Base-by-base conservation (phyloP, 768 basidiomycete genomes). In the Boletellus sp. region DNA sequence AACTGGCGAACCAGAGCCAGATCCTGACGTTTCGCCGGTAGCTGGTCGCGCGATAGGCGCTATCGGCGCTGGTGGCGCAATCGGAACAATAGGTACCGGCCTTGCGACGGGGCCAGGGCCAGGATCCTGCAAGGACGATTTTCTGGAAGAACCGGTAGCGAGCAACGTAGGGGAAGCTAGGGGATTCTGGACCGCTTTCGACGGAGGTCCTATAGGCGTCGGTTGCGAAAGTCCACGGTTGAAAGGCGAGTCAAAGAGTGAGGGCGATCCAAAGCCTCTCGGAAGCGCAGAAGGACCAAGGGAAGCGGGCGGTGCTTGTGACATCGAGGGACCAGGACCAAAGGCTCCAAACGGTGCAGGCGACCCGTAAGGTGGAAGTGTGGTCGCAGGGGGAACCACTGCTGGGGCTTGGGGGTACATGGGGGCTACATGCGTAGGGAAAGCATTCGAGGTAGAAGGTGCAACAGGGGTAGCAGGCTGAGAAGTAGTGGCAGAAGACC, bases 21-120 rank as follows among this genome's bases (percentile, higher is more conserved):
- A 82, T 8, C 78, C 69, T 3, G 71, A 64, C 2, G 71, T 55
- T 15, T 74, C 69, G n/a, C 71, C 76, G 48, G 64, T 64, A 47
- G 52, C 62, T 51, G 55, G 70, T 50, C 56, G 70, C 6, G 85
- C 87, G 43, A 90, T 87, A 11, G 88, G 87, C 5, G 73, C 74
- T 1, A 86, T 85, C 4, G 87, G 86, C 15, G 82, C 80, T 28
- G 78, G 74, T 6, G 84, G 70, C 9, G 44, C 66, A 41, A 58
- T 66, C 38, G 54, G 62, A 40, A 47, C 42, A 16, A 59, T 68
- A 23, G 58, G 1, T 10, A 68, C 24, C 0, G 68, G 83, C 22
- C 81, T 76, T 17, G 76, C 77, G 52, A 84, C 83, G 12, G 81
- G 83, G 19, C 85, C 83, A 22, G 78, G 81, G 40, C 75, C 77